phyloP scores from a whole-genome alignment of 139 green algal species.

The Auxenochlorella protothecoides region DNA sequence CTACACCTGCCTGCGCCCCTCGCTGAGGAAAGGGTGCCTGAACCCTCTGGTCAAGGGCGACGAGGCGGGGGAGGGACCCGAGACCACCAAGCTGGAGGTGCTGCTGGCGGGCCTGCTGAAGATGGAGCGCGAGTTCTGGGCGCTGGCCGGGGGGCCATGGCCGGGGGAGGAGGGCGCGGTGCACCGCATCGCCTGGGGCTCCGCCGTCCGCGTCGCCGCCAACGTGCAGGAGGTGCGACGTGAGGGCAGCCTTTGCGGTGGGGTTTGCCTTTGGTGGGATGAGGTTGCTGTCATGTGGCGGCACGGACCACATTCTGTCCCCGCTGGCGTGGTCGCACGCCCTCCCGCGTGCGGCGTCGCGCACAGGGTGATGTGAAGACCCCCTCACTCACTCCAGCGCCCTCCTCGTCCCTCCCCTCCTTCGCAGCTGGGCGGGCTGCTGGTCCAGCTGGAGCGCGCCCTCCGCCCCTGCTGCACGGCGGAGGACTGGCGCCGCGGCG shows the following conservation, averaged over 20 bases:
- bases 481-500: slow-evolving; percentile 9
- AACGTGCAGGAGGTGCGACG: slow-evolving; percentile 9
- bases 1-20: slow-evolving; percentile 29
- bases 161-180: slow-evolving; percentile 10
- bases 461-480: slow-evolving; percentile 20
- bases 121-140: slow-evolving; percentile 38
- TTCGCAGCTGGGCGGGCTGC: slow-evolving; percentile 3
- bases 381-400: not conserved
- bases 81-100: slow-evolving; percentile 13
- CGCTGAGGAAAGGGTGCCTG: slow-evolving; percentile 37
- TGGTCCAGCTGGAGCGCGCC: slow-evolving; percentile 29
- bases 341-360: no score
- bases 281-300: no score
- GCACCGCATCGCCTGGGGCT: slow-evolving; percentile 13
- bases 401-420: not conserved
- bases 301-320: no score
- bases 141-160: slow-evolving; percentile 35
- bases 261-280: no score
- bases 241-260: not conserved
- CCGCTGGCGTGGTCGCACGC: no score
- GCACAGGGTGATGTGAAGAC: not conserved
- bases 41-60: slow-evolving; percentile 12
- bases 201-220: slow-evolving; percentile 4
- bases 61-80: not conserved
- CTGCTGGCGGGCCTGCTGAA: slow-evolving; percentile 22